A percentile compares a stretch with the other conserved stretches of the same genome.
These are phyloP conservation scores for Diversispora eburnea DNA, from an alignment of 192 early-diverging fungal genomes.

Conservation along the genomic window DNA sequence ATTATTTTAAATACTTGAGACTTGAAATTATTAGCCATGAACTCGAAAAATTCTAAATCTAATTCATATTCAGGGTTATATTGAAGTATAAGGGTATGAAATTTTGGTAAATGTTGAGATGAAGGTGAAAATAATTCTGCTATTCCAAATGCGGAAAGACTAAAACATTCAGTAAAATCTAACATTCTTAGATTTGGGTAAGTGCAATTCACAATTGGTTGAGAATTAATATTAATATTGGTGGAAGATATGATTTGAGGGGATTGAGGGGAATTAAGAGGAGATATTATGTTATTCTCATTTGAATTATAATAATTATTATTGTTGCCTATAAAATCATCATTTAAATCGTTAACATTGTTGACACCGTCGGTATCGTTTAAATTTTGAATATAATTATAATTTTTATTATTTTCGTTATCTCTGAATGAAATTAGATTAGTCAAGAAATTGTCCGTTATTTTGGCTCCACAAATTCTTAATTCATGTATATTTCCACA, in stretches of 20 bases:
- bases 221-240: background rate
- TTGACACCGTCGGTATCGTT: too few species aligned
- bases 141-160: background rate
- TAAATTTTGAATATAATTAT: too few species aligned
- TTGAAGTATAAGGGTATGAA: background rate
- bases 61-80: background rate
- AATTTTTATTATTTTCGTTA: background rate
- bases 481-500: background rate
- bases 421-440: background rate
- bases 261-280: background rate
- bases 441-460: background rate
- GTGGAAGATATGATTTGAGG: background rate
- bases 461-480: background rate
- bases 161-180: constrained; percentile 19
- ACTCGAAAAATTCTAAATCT: constrained; percentile 8
- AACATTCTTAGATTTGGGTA: background rate
- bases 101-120: background rate
- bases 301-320: background rate
- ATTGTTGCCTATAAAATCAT: too few species aligned
- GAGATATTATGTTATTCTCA: background rate
- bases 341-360: too few species aligned
- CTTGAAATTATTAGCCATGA: background rate
- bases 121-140: constrained; percentile 12
- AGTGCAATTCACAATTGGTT: background rate
- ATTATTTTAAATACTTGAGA: background rate